Evolutionary conservation across 768 basidiomycete genomes (phyloP).

Genomic region (Boletus rubroflammeus): DNA sequence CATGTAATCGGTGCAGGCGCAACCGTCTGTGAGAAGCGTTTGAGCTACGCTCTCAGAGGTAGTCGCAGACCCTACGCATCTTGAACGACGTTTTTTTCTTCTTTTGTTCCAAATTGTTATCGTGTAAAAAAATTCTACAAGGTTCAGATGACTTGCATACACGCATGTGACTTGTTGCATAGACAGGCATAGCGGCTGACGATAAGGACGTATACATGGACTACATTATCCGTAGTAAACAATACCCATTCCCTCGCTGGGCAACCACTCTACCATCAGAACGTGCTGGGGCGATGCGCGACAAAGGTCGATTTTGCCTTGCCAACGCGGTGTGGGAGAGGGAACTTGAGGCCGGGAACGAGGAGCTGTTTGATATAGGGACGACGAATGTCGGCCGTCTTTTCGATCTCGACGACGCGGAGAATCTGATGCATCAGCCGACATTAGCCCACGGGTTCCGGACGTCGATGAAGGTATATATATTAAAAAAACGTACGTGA

Average conservation of each 20-base stretch:
- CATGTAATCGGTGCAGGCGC: constrained; percentile 36
- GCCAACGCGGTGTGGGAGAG: constrained; percentile 84
- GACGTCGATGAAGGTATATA: too few species aligned
- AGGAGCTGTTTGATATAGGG: constrained; percentile 98
- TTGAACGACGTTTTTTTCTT: neutral
- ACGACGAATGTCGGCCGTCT: constrained; percentile 86
- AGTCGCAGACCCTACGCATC: neutral
- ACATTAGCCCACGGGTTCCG: neutral
- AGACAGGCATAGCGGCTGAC: constrained; percentile 1
- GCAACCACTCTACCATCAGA: constrained; percentile 35
- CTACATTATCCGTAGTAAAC: constrained; percentile 9
- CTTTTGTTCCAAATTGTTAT: neutral
- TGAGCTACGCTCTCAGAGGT: neutral
- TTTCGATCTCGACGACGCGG: constrained; percentile 94
- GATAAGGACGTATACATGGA: constrained; percentile 9
- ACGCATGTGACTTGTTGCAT: constrained; percentile 18
- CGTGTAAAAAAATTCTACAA: too few species aligned
- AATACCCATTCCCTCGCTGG: neutral
- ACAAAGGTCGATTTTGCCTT: constrained; percentile 80
- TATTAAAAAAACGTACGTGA: constrained; percentile 70
- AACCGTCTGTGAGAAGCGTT: constrained; percentile 31
- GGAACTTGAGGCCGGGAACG: constrained; percentile 90
- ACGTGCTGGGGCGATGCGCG: constrained; percentile 73
- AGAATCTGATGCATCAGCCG: constrained; percentile 63
- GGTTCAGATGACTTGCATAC: too few species aligned